Percentiles rank a stretch among this genome's conserved stretches.
These are phyloP conservation scores for Penicillium roqueforti DNA, from an alignment of 495 filamentous ascomycete genomes.

Conservation along the genomic window DNA sequence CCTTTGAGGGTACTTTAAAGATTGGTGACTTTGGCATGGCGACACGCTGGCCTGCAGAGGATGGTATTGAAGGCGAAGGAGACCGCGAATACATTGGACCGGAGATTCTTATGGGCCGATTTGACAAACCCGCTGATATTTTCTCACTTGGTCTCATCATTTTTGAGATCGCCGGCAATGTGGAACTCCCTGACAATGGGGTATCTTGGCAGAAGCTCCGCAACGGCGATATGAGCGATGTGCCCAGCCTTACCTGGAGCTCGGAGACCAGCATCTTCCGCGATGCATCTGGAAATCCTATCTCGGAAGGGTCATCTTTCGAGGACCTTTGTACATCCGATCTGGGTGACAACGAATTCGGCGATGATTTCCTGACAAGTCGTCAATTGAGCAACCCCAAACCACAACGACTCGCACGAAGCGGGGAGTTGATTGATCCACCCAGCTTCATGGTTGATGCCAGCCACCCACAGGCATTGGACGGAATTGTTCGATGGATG, in stretches of 20 bases:
- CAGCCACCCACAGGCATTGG: conserved; percentile 64
- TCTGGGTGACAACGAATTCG: conserved; percentile 43
- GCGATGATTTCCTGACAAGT: conserved; percentile 29
- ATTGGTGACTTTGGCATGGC: conserved; percentile 97
- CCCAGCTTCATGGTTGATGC: conserved; percentile 82
- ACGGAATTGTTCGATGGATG: conserved; percentile 86
- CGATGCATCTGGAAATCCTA: conserved; percentile 68
- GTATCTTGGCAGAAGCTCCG: conserved; percentile 82
- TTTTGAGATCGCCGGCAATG: conserved; percentile 88
- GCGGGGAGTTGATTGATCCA: conserved; percentile 68
- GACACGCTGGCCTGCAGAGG: conserved; percentile 67
- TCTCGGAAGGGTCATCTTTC: conserved; percentile 45
- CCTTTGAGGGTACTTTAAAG: conserved; percentile 86
- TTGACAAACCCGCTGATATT: conserved; percentile 86
- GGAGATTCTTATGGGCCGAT: conserved; percentile 77
- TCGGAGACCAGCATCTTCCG: conserved; percentile 64
- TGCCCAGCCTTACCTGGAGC: conserved; percentile 78
- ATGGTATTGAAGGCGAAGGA: conserved; percentile 81
- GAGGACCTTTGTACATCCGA: conserved; percentile 52
- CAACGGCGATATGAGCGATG: conserved; percentile 77
- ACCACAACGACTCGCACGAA: conserved; percentile 35
- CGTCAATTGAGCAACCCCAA: conserved; percentile 26
- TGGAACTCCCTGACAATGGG: conserved; percentile 87
- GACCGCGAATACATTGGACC: conserved; percentile 95
- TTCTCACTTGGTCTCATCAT: conserved; percentile 93